Base-by-base conservation (phyloP, 345 rosid species). In the Conringia planisiliqua region DNA sequence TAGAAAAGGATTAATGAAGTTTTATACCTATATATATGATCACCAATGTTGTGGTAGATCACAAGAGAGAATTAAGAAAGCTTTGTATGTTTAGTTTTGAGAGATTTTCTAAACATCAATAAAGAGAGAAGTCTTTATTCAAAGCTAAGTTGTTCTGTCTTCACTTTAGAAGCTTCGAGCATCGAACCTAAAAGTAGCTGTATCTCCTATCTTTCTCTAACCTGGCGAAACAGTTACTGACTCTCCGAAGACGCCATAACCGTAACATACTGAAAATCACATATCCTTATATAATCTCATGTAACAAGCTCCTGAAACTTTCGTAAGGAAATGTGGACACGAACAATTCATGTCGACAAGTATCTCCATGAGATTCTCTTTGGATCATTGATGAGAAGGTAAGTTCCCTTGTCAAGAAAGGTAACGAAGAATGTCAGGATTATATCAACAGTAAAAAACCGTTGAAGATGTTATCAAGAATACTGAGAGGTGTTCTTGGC, bases 241-340 rank as follows among this genome's bases (percentile, higher is more conserved):
- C 97, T 42, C 94, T 84, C 1, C 92, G 84, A 54, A 93, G 96
- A 61, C 97, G 97, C 98, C 98, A 93, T 3, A 93, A 85, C 29
- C 98, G 96, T 17, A 93, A 87, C 92, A 93, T 88, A 66, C 83
- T 88, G 43, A 90, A 85, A 40, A 85, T 82, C 0, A 93, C 93
- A 66, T 90, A 89, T 7, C 83, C 79, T 16, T 79, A 83, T 4
- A 89, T 58, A 24, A 74, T 66, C 50, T 70, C 46, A 7, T 93
- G 97, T 33, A 88, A 48, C 12, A 88, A 56, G 4, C 51, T 62
- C 20, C 73, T 72, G 33, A 83, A 85, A 36, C 73, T 47, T 69
- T 93, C 96, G 51, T 83, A 86, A n/a, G 97, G 98, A 73, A 89
- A 55, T 0, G 92, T 85, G 26, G 98, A 91, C 64, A 91, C 76